These are phyloP conservation scores for Sporobolus alterniflorus DNA, from an alignment of 202 grass and related monocot genomes.

Conservation along the genomic window DNA sequence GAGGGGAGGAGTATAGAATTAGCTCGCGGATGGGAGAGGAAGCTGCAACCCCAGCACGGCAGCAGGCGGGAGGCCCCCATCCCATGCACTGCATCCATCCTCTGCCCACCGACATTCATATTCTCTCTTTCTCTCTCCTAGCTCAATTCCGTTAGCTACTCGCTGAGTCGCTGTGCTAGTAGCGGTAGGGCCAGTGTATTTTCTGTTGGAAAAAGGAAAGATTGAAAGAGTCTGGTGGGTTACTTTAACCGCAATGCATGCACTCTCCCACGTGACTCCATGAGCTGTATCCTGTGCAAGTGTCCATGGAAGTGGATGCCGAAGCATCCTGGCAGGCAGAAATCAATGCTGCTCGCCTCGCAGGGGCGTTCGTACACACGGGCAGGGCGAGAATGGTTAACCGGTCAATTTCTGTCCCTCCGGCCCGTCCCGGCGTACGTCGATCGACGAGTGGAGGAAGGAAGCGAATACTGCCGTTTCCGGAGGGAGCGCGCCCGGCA, in stretches of 20 bases:
- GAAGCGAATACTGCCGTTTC: slow-evolving; percentile 8
- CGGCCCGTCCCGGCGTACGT: no score
- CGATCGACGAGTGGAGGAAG: no score
- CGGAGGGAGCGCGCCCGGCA: not conserved
- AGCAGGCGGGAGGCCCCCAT: slow-evolving; percentile 46
- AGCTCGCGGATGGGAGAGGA: slow-evolving; percentile 29
- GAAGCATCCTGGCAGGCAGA: slow-evolving; percentile 40
- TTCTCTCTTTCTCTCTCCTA: slow-evolving; percentile 7
- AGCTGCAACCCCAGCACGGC: slow-evolving; percentile 57
- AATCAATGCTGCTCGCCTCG: slow-evolving; percentile 43
- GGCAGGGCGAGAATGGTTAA: slow-evolving; percentile 14
- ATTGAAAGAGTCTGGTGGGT: slow-evolving; percentile 14
- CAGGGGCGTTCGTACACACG: slow-evolving; percentile 1
- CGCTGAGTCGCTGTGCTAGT: not conserved
- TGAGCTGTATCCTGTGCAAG: slow-evolving; percentile 60
- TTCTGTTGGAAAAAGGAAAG: not conserved
- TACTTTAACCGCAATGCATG: slow-evolving; percentile 49
- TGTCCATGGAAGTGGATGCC: slow-evolving; percentile 43
- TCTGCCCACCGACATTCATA: slow-evolving; percentile 49
- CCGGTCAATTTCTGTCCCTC: slow-evolving; percentile 20
- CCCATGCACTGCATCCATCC: slow-evolving; percentile 60
- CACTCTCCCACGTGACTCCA: slow-evolving; percentile 43
- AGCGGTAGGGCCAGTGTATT: not conserved
- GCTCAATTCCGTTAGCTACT: slow-evolving; percentile 36
- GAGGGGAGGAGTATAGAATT: slow-evolving; percentile 26